Conservation (phyloP, 495 filamentous ascomycete genomes). For the Aspergillus panamensis region DNA sequence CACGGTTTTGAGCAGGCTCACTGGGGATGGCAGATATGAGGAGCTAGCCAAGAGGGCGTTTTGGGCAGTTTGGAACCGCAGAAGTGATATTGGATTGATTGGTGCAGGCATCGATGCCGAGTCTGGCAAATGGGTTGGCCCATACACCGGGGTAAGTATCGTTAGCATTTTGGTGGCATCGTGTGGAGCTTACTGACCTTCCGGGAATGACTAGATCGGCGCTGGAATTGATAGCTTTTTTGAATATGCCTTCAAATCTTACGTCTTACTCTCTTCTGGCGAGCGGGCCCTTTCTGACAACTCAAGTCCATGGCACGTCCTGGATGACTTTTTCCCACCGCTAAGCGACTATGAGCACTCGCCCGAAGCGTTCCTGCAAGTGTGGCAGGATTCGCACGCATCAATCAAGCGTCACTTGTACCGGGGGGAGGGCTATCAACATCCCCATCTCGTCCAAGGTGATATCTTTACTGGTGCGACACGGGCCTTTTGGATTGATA, state of each 20-base stretch:
- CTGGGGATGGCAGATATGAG: conserved; percentile 82
- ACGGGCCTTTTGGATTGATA: conserved; percentile 90
- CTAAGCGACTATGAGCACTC: conserved; percentile 64
- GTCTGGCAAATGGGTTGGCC: conserved; percentile 81
- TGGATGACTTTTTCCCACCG: conserved; percentile 51
- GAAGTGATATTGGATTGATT: conserved; percentile 82
- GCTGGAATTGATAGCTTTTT: conserved; percentile 97
- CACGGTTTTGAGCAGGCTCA: conserved; percentile 82
- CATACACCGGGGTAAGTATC: conserved; percentile 67
- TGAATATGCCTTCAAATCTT: conserved; percentile 93
- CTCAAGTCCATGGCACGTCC: conserved; percentile 35
- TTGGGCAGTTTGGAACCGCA: conserved; percentile 87
- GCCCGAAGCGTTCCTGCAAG: conserved; percentile 70
- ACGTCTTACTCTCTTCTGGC: conserved; percentile 77
- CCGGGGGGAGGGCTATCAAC: conserved; percentile 61
- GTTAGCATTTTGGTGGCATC: background rate
- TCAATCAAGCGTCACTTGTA: conserved; percentile 84
- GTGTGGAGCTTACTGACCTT: background rate
- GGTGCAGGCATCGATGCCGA: conserved; percentile 92
- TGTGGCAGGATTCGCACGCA: conserved; percentile 81
- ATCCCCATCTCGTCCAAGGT: conserved; percentile 88
- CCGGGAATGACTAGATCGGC: conserved; percentile 55
- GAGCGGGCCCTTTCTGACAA: conserved; percentile 32
- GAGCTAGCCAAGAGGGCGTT: conserved; percentile 87
- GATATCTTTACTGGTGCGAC: conserved; percentile 80